Evolutionary conservation across 148 eudicot genomes (phyloP), one percentile per base, ranked within the genome.

Genomic region (Simmondsia chinensis): DNA sequence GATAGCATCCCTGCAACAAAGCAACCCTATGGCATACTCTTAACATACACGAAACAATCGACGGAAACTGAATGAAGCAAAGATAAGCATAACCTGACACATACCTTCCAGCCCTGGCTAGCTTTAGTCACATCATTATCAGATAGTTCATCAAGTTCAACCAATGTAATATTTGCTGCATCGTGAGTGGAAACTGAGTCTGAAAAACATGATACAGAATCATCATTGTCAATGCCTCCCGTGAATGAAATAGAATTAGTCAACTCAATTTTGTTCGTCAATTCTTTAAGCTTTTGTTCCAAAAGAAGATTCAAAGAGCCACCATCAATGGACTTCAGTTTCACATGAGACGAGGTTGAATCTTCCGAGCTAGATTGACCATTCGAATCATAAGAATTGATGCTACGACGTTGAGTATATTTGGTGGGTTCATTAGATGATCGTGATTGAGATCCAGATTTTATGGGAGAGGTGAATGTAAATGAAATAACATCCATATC

Each of bases 381-480:
- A 44, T 64, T 60, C 26, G 20, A 40, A 36, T 50, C 64, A 52
- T 10, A 21, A 52, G 41, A 23, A 46, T 37, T 61, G 29, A 39
- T 41, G 49, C 20, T 50, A 57, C 11, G 48, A 40, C 24, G 28
- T 30, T 36, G 29, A 48, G 34, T 63, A 29, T 55, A 59, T 46
- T 54, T 75, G 21, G 15, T 54, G 54, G 29, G 34, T 44, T 70
- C 71, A 43, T 48, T 25, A 38, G 74, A 50, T 49, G 73, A 46
- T 33, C 17, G 63, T 1, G 78, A 66, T 26, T 55, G 73, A 30
- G 54, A 28, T 6, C 26, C 46, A 24, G 86, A 14, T 52, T 73
- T 82, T 51, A 85, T 79, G n/a, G 99, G 99, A 30, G 99, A 91
- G 9, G 84, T 82, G 43, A 91, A 91, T 17, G 94, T 91, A 68